Conservation (phyloP, 2,329 filamentous ascomycete genomes). For the Cladorrhinum sp. region DNA sequence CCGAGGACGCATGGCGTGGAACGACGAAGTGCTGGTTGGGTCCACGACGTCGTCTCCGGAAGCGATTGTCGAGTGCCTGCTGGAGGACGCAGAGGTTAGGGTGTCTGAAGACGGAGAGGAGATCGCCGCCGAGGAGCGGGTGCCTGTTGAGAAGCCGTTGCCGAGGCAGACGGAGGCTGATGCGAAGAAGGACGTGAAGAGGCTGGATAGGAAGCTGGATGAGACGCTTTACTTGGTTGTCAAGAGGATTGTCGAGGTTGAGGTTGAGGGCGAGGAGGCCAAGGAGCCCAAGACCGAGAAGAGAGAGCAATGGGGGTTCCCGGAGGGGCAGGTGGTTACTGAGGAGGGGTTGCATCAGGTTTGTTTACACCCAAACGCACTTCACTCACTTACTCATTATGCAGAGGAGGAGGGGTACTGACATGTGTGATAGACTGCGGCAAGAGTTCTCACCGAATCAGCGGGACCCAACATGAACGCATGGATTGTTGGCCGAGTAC, state of each 20-base stretch:
- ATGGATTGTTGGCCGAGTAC: constrained; percentile 90
- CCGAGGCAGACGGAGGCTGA: constrained; percentile 77
- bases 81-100: constrained; percentile 70
- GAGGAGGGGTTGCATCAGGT: constrained; percentile 83
- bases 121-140: constrained; percentile 56
- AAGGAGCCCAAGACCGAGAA: too few species aligned
- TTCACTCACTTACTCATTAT: neutral
- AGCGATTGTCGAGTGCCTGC: constrained; percentile 62
- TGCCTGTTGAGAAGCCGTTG: constrained; percentile 68
- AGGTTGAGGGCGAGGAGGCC: constrained; percentile 47
- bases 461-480: constrained; percentile 97
- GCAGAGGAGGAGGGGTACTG: neutral
- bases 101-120: constrained; percentile 60
- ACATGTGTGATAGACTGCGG: constrained; percentile 63
- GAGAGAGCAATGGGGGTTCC: constrained; percentile 78
- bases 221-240: constrained; percentile 87
- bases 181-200: constrained; percentile 66
- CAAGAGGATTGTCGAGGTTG: constrained; percentile 57
- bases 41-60: constrained; percentile 64
- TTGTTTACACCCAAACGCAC: too few species aligned
- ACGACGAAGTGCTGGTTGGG: constrained; percentile 82
- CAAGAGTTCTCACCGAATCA: constrained; percentile 71
- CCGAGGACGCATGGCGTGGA: constrained; percentile 69
- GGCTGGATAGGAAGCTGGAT: constrained; percentile 75
- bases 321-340: constrained; percentile 63